Percentiles rank a stretch among this genome's conserved stretches.
Evolutionary conservation across 2,329 filamentous ascomycete genomes (phyloP).

Genomic region (Corynespora cassiicola): DNA sequence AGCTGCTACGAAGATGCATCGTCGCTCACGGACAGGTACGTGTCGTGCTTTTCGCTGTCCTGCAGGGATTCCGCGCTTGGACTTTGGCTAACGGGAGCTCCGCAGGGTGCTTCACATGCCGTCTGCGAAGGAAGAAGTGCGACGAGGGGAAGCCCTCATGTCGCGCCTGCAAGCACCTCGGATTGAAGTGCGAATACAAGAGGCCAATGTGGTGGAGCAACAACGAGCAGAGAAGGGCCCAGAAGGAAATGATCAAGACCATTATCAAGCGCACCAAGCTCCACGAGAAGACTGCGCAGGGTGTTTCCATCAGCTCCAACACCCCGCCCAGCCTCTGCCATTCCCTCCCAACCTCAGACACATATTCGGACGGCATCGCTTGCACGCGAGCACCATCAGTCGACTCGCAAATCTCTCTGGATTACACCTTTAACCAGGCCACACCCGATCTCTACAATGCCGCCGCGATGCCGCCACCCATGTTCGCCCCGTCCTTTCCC

Average conservation of each 20-base stretch:
- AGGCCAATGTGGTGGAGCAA: constrained; percentile 97
- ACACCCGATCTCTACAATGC: constrained; percentile 64
- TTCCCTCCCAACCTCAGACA: constrained; percentile 81
- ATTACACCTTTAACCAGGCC: constrained; percentile 70
- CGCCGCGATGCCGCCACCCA: constrained; percentile 63
- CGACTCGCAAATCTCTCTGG: constrained; percentile 76
- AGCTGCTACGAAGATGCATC: constrained; percentile 85
- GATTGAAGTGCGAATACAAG: constrained; percentile 93
- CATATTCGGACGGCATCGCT: constrained; percentile 76
- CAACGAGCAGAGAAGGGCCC: constrained; percentile 79
- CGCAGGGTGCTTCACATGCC: constrained; percentile 71
- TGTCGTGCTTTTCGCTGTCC: constrained; percentile 40
- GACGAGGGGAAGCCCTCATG: constrained; percentile 71
- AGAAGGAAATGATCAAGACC: constrained; percentile 96
- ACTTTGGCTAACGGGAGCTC: constrained; percentile 44
- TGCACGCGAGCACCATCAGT: constrained; percentile 76
- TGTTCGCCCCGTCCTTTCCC: constrained; percentile 50
- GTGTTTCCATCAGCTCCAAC: constrained; percentile 56
- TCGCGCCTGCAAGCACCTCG: constrained; percentile 72
- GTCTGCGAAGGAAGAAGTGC: constrained; percentile 73
- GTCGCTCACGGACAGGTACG: constrained; percentile 92
- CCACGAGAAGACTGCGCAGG: constrained; percentile 76
- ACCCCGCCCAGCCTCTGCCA: constrained; percentile 82
- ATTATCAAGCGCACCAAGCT: constrained; percentile 98
- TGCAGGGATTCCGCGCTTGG: constrained; percentile 46